Evolutionary conservation across 2,329 filamentous ascomycete genomes (phyloP), one percentile per base, ranked within the genome.

Genomic region (Beauveria scarabaeidicola): DNA sequence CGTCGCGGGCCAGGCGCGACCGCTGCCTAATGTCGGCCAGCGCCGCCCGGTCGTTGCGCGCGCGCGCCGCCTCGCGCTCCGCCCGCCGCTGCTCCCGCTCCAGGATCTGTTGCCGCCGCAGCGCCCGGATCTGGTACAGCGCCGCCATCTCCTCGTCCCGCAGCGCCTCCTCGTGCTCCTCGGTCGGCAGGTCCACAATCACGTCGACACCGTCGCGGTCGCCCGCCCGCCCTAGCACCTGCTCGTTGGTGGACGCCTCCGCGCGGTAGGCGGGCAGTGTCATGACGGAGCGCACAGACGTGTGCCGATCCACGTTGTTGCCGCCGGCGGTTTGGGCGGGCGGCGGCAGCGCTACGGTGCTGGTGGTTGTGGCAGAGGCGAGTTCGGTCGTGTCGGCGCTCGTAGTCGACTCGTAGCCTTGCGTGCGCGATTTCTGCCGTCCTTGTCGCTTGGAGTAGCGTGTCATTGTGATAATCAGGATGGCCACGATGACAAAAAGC

Each of bases 141-240:
- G 89, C 84, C 63, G 94, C 89, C 94, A 97, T 97, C 72, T 97
- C 90, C 29, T 90, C 84, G 63, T 97, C 91, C 13, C 94, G 82
- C 57, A 91, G 77, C 2, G 76, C 74, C 70, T 96, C 91, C 64
- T 95, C 85, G 58, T 91, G 88, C 55, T 96, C 90, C 9, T 78
- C 81, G 0, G 88, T 90, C 0, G 92, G 92, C 64, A 89, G 84
- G 71, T 97, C 92, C 13, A 97, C 75, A 0, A 99, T 91, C 4
- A 90, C 83, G 67, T 99, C 94, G 66, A 99, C 91, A 8, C 94
- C 94, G 57, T 82, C 93, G 62, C 94, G 83, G 70, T 99, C 94
- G 53, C 94, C 94, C 72, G 96, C 94, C 5, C 92, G 83, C 8
- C 86, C 94, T 52, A 97, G 79, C 1, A 97, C 86, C 65, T 87